A percentile compares a stretch with the other conserved stretches of the same genome.
Conservation (phyloP, 768 basidiomycete species). For the Symmetrospora coprosmae region DNA sequence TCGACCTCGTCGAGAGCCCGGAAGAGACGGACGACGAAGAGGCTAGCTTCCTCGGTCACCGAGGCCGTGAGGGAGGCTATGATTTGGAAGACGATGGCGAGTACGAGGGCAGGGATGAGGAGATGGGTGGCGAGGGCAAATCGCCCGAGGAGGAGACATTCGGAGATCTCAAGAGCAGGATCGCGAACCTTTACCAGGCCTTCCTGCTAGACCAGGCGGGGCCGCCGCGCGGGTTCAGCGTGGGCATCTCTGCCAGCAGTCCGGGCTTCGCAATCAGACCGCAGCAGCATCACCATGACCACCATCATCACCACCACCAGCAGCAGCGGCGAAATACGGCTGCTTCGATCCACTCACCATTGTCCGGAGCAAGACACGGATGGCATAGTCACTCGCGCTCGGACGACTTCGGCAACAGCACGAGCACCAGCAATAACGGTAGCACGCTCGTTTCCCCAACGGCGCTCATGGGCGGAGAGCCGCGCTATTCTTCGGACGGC, state of each 20-base stretch:
- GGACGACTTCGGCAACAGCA: too few relatives aligned
- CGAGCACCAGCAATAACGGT: too few relatives aligned
- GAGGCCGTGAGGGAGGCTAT: not conserved
- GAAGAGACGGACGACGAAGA: not conserved
- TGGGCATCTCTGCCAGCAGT: conserved; percentile 29
- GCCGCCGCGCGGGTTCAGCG: conserved; percentile 29
- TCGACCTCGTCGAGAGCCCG: not conserved
- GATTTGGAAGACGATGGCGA: not conserved
- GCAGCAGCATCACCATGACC: not conserved
- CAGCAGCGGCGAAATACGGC: conserved; percentile 7
- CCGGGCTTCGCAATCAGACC: conserved; percentile 33
- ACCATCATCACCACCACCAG: not conserved
- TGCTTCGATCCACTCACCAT: not conserved
- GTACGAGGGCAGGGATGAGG: not conserved
- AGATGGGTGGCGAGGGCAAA: conserved; percentile 2
- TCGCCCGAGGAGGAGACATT: not conserved
- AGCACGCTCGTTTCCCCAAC: not conserved
- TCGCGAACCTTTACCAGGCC: not conserved
- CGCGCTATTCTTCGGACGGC: too few relatives aligned
- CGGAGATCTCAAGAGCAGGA: conserved; percentile 17
- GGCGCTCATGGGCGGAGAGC: too few relatives aligned
- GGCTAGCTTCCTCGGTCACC: not conserved
- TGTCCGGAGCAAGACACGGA: not conserved
- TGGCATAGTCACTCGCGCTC: conserved; percentile 15
- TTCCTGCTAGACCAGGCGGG: conserved; percentile 15